Conservation (phyloP, 2,329 filamentous ascomycete genomes). For the Aspergillus aculeatus region DNA sequence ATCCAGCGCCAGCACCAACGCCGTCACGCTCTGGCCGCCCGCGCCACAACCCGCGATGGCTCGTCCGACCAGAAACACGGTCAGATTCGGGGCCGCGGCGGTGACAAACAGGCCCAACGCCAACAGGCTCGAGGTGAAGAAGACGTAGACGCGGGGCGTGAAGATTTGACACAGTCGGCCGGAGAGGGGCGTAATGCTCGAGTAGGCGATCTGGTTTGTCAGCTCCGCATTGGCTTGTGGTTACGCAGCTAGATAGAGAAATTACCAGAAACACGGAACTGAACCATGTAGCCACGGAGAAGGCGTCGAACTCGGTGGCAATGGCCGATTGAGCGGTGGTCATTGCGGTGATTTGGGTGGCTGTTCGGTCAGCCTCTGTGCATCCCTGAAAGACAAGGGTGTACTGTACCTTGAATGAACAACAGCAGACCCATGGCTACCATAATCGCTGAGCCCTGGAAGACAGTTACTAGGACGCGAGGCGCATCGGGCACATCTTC, state of each 20-base stretch:
- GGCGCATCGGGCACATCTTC: not conserved
- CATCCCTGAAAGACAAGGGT: no score
- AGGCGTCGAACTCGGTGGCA: slow-evolving; percentile 71
- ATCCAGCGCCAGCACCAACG: slow-evolving; percentile 75
- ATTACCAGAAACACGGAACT: slow-evolving; percentile 69
- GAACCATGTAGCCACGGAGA: slow-evolving; percentile 75
- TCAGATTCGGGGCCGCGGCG: slow-evolving; percentile 58
- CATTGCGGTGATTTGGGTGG: slow-evolving; percentile 74
- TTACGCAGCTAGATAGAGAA: not conserved
- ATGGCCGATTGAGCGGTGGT: slow-evolving; percentile 78
- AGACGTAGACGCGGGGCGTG: slow-evolving; percentile 63
- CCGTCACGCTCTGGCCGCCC: slow-evolving; percentile 70
- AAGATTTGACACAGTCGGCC: slow-evolving; percentile 75
- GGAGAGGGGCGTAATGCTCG: slow-evolving; percentile 64
- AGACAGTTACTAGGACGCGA: not conserved
- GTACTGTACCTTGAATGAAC: slow-evolving; percentile 3
- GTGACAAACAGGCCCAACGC: slow-evolving; percentile 65
- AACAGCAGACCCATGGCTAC: slow-evolving; percentile 2
- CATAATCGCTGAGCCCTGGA: not conserved
- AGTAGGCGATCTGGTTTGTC: slow-evolving; percentile 53
- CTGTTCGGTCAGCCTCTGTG: slow-evolving; percentile 26
- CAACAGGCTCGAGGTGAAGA: slow-evolving; percentile 60
- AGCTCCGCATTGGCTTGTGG: not conserved
- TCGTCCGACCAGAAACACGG: slow-evolving; percentile 66
- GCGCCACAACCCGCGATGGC: slow-evolving; percentile 67